Evolutionary conservation across 2,329 filamentous ascomycete species (phyloP).

Genomic region (Xylariaceae sp.): DNA sequence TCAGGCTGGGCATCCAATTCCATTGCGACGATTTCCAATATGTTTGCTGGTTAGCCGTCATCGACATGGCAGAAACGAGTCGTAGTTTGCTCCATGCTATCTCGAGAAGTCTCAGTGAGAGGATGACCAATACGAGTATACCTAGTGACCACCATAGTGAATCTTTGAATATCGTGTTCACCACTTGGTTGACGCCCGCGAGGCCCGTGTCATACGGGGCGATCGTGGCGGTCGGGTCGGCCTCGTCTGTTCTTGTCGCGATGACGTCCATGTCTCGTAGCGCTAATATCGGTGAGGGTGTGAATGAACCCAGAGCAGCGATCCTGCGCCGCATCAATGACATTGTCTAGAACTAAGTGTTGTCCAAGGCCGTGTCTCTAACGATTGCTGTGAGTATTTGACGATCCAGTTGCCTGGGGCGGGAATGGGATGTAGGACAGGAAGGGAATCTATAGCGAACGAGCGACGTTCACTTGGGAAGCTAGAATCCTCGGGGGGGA

Average conservation of each 20-base stretch:
- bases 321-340: slow-evolving; percentile 32
- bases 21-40: slow-evolving; percentile 57
- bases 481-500: slow-evolving; percentile 23
- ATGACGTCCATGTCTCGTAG: slow-evolving; percentile 24
- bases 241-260: slow-evolving; percentile 11
- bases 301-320: slow-evolving; percentile 28
- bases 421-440: slow-evolving; percentile 17
- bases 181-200: slow-evolving; percentile 54
- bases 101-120: slow-evolving; percentile 49
- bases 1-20: slow-evolving; percentile 56
- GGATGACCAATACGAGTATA: slow-evolving; percentile 47
- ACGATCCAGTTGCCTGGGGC: slow-evolving; percentile 14
- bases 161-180: slow-evolving; percentile 53
- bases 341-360: slow-evolving; percentile 23
- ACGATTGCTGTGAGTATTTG: slow-evolving; percentile 1
- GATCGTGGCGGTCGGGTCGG: slow-evolving; percentile 40
- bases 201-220: slow-evolving; percentile 51
- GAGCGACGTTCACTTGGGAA: slow-evolving; percentile 14
- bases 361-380: slow-evolving; percentile 6
- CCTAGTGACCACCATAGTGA: slow-evolving; percentile 57
- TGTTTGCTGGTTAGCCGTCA: slow-evolving; percentile 45
- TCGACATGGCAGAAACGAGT: slow-evolving; percentile 54
- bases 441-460: slow-evolving; percentile 25
- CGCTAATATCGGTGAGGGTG: slow-evolving; percentile 26
- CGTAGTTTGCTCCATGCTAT: slow-evolving; percentile 52